Evolutionary conservation across 495 filamentous ascomycete species (phyloP).

Genomic region (Antarctomyces pellizariae): DNA sequence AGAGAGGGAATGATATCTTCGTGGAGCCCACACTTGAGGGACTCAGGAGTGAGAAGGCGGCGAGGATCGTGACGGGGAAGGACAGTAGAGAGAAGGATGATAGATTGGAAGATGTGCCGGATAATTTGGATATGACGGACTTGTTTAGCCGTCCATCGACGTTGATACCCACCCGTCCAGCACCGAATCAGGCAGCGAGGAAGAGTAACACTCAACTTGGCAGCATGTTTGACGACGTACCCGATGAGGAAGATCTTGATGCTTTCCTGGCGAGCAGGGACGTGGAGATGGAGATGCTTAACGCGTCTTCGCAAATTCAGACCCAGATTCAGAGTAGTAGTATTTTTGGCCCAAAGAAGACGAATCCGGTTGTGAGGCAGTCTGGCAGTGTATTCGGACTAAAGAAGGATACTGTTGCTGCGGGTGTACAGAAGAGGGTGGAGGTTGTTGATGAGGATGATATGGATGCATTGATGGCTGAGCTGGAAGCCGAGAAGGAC

Average conservation of each 20-base stretch:
- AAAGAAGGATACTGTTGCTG: neutral
- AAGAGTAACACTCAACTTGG: neutral
- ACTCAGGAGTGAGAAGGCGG: slow-evolving; percentile 6
- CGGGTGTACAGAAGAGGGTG: slow-evolving; percentile 3
- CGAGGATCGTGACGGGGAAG: slow-evolving; percentile 5
- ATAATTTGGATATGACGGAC: too few relatives aligned
- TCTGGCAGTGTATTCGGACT: slow-evolving; percentile 4
- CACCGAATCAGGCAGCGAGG: slow-evolving; percentile 1
- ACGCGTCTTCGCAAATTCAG: slow-evolving; percentile 1
- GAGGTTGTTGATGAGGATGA: slow-evolving; percentile 22
- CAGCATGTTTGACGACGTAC: slow-evolving; percentile 11
- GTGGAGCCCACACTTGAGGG: slow-evolving; percentile 26
- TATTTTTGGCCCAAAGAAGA: slow-evolving; percentile 5
- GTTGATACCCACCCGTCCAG: too few relatives aligned
- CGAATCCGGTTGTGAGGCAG: neutral
- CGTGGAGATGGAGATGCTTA: slow-evolving; percentile 7
- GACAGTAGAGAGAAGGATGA: slow-evolving; percentile 8
- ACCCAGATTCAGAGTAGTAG: slow-evolving; percentile 6
- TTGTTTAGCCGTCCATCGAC: too few relatives aligned
- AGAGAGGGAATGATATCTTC: slow-evolving; percentile 12
- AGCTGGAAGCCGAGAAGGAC: too few relatives aligned
- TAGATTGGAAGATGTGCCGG: slow-evolving; percentile 12
- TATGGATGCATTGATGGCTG: slow-evolving; percentile 44
- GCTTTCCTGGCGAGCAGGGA: slow-evolving; percentile 25
- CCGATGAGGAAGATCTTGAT: slow-evolving; percentile 26